Base-by-base conservation (phyloP, 2,329 filamentous ascomycete species). In the Penicillium fuscoglaucum region DNA sequence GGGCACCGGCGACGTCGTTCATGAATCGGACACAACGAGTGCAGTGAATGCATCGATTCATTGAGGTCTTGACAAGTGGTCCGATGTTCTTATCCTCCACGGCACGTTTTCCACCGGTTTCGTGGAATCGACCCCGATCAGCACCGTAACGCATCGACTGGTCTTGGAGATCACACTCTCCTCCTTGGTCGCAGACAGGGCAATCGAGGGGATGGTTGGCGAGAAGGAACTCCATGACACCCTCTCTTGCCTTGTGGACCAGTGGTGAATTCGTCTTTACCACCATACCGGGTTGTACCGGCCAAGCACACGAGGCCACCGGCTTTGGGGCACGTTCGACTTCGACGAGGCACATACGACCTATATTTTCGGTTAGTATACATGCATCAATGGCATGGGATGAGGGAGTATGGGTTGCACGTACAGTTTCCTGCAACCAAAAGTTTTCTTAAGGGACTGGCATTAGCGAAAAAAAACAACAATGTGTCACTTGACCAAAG, bases 41-140 rank as follows among this genome's bases (percentile, higher is more conserved):
- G 84, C 95, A 99, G 83, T 99, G 95, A 72, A 99, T 99, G 79
- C 95, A 99, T 76, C 95, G 87, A 84, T 99, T 99, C 95, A 99
- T 99, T 50, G 95, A 99, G 4, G 95, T 99, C 86, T 99, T 99
- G 80, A 99, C 90, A 68, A 99, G 79, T 54, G 95, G 95, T 37
- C 95, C 95, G 72, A 99, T 97, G 78, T 99, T 98, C 85, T 99
- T 99, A 79, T 99, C 95, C 81, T 99, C 95, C 40, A 97, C 93
- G 28, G 92, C 95, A 82, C 95, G 90, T 85, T 99, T 99, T 79
- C 95, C 95, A 56, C 86, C 88, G 72, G 96, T 80, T 79, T 99
- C 95, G 80, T 99, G 95, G 82, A 99, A 99, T 70, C 95, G 90
- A 62, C 95, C 95, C 74, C 95, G 87, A 79, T 99, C 95, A 64